Evolutionary conservation across 768 basidiomycete genomes (phyloP).

Genomic region (Podaxis pistillaris): DNA sequence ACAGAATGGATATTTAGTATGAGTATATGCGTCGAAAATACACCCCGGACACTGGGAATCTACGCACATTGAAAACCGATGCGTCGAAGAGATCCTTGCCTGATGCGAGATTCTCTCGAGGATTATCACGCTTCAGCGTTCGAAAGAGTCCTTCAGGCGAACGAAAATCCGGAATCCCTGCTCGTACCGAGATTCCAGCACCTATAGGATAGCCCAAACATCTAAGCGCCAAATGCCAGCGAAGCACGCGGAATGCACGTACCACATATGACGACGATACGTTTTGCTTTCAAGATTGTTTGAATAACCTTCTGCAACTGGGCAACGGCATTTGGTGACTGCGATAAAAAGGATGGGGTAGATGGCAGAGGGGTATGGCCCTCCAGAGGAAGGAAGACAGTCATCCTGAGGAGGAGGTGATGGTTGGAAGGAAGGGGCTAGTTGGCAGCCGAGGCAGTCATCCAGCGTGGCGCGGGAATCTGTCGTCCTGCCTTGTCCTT

Average conservation of each 20-base stretch:
- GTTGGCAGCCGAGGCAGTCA: slow-evolving; percentile 13
- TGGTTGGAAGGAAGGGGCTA: slow-evolving; percentile 9
- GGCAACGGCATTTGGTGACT: slow-evolving; percentile 39
- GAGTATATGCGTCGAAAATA: neutral
- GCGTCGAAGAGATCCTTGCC: slow-evolving; percentile 92
- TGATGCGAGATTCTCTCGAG: slow-evolving; percentile 64
- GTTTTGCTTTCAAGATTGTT: slow-evolving; percentile 74
- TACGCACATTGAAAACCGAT: slow-evolving; percentile 79
- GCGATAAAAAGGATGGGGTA: slow-evolving; percentile 56
- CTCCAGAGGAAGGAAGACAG: slow-evolving; percentile 62
- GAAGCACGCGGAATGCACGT: slow-evolving; percentile 28
- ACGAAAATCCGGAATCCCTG: slow-evolving; percentile 89
- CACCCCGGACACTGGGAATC: slow-evolving; percentile 1
- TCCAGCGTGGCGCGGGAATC: slow-evolving; percentile 13
- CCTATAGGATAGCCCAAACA: slow-evolving; percentile 39
- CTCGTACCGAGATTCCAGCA: slow-evolving; percentile 84
- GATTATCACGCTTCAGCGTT: slow-evolving; percentile 74
- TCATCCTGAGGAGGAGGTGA: slow-evolving; percentile 40
- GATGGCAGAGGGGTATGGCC: slow-evolving; percentile 41
- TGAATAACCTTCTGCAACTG: slow-evolving; percentile 57
- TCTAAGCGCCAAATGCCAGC: slow-evolving; percentile 9
- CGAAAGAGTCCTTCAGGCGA: slow-evolving; percentile 80
- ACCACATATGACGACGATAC: slow-evolving; percentile 88
- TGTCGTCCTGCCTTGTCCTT: neutral
- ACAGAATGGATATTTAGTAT: slow-evolving; percentile 10